Conservation (phyloP, 2,329 filamentous ascomycete genomes). For the Ophiocordyceps unilateralis region DNA sequence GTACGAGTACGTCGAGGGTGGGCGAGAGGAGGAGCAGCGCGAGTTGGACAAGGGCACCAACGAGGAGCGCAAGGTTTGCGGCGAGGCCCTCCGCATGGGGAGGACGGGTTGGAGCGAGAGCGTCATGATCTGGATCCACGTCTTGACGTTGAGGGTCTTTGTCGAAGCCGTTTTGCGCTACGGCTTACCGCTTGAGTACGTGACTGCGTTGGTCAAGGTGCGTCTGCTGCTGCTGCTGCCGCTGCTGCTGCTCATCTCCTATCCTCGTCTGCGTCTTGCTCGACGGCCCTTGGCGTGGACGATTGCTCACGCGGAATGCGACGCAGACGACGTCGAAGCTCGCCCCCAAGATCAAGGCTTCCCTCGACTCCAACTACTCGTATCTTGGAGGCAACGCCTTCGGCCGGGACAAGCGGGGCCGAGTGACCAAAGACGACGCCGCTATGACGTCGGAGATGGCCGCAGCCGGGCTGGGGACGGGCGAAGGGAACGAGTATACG, state of each 20-base stretch:
- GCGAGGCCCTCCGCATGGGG: slow-evolving; percentile 72
- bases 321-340: slow-evolving; percentile 65
- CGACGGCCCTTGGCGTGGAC: background rate
- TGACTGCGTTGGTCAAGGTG: slow-evolving; percentile 74
- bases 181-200: slow-evolving; percentile 77
- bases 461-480: slow-evolving; percentile 47
- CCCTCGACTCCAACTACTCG: slow-evolving; percentile 69
- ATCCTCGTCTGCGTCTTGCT: background rate
- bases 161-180: slow-evolving; percentile 97
- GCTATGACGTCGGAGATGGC: slow-evolving; percentile 68
- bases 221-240: slow-evolving; percentile 8
- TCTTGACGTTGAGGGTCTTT: slow-evolving; percentile 79
- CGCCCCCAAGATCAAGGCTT: slow-evolving; percentile 60
- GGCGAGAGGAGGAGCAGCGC: slow-evolving; percentile 71
- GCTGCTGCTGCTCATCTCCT: too few species aligned
- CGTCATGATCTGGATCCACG: slow-evolving; percentile 91
- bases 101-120: slow-evolving; percentile 91
- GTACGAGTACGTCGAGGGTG: slow-evolving; percentile 83
- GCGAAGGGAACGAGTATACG: slow-evolving; percentile 71
- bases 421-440: slow-evolving; percentile 78
- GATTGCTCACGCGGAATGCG: background rate
- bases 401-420: slow-evolving; percentile 81
- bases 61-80: slow-evolving; percentile 85
- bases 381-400: slow-evolving; percentile 93
- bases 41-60: slow-evolving; percentile 68